Evolutionary conservation across 2,329 filamentous ascomycete species (phyloP).

Genomic region (Neocucurbitaria cava): DNA sequence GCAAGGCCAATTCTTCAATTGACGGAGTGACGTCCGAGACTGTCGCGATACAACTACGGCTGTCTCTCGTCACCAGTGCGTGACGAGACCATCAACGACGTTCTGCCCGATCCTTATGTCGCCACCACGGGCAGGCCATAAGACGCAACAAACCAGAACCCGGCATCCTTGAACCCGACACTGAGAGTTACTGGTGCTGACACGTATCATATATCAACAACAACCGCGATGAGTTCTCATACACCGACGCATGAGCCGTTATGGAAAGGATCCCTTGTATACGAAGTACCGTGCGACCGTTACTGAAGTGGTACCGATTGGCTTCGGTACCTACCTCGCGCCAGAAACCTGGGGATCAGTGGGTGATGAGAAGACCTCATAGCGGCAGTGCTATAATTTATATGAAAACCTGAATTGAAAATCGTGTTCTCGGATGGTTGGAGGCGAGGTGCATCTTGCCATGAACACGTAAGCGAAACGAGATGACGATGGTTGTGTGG

Average conservation of each 20-base stretch:
- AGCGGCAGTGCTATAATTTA: neutral
- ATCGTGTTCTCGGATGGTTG: slow-evolving; percentile 4
- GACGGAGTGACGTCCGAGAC: neutral
- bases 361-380: slow-evolving; percentile 6
- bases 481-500: slow-evolving; percentile 5
- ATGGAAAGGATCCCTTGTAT: neutral
- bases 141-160: neutral
- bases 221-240: neutral
- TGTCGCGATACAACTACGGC: neutral
- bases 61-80: neutral
- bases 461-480: slow-evolving; percentile 2
- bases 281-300: neutral
- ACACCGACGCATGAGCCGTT: neutral
- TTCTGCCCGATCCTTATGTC: neutral
- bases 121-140: neutral
- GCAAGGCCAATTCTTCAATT: neutral
- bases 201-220: neutral
- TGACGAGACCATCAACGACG: neutral
- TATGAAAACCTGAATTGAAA: slow-evolving; percentile 2
- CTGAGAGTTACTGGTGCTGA: neutral
- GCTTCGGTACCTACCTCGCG: slow-evolving; percentile 1
- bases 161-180: neutral
- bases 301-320: slow-evolving; percentile 1
- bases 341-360: slow-evolving; percentile 5
- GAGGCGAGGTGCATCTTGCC: slow-evolving; percentile 6